A percentile compares a stretch with the other conserved stretches of the same genome.
Evolutionary conservation across 371 early-diverging fungal species (phyloP).

Genomic region (Lichtheimia ramosa): DNA sequence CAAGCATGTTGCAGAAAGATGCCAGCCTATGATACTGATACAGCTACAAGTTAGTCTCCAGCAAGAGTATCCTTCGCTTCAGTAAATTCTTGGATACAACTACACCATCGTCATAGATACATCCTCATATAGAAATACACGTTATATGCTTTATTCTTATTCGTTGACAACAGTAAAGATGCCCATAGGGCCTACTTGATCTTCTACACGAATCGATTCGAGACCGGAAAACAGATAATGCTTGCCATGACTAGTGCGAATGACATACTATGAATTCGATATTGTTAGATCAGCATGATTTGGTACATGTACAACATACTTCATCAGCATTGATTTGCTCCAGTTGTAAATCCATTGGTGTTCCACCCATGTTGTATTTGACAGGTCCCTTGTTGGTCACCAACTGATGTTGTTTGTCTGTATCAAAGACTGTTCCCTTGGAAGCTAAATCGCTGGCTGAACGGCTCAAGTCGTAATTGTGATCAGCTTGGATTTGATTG

Average conservation of each 20-base stretch:
- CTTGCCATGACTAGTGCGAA: constrained; percentile 5
- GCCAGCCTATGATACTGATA: too few species aligned
- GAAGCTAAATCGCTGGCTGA: constrained; percentile 13
- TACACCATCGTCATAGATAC: too few species aligned
- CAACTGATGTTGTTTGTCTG: constrained; percentile 7
- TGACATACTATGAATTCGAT: constrained; percentile 13
- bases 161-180: constrained; percentile 12
- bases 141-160: background rate
- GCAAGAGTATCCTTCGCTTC: too few species aligned
- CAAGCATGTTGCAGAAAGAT: too few species aligned
- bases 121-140: too few species aligned
- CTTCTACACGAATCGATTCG: constrained; percentile 3
- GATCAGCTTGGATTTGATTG: constrained; percentile 14
- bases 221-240: constrained; percentile 13
- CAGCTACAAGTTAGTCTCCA: too few species aligned
- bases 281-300: background rate
- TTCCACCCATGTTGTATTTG: background rate
- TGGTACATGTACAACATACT: background rate
- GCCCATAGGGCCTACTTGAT: constrained; percentile 14
- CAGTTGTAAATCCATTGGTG: constrained; percentile 5
- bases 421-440: constrained; percentile 12
- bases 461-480: constrained; percentile 13
- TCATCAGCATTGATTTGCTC: constrained; percentile 11
- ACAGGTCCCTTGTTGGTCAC: constrained; percentile 2
- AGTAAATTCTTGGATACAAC: too few species aligned